Percentiles rank a stretch among this genome's conserved stretches.
phyloP scores from a whole-genome alignment of 2,329 filamentous ascomycete species.

The Teratosphaeria gauchensis region DNA sequence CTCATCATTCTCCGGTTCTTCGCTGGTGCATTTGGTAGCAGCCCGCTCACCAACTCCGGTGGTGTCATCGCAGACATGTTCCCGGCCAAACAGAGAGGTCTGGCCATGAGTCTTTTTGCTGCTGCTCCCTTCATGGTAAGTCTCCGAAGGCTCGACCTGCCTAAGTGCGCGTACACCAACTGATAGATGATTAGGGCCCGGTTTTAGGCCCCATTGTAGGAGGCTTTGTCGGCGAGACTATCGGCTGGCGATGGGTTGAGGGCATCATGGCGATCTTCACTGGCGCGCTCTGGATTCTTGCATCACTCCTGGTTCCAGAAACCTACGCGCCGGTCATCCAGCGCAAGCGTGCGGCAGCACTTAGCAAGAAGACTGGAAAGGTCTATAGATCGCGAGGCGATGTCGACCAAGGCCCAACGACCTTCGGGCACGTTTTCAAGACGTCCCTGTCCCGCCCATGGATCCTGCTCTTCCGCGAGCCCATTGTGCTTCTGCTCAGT shows the following conservation, averaged over 20 bases:
- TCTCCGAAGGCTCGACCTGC: too few relatives aligned
- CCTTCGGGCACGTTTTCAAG: slow-evolving; percentile 36
- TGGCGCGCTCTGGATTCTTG: slow-evolving; percentile 49
- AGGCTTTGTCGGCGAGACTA: slow-evolving; percentile 53
- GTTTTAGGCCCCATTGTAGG: slow-evolving; percentile 54
- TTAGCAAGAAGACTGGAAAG: slow-evolving; percentile 45
- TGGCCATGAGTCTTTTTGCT: slow-evolving; percentile 55
- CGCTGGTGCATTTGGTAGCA: slow-evolving; percentile 35
- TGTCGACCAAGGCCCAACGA: slow-evolving; percentile 28
- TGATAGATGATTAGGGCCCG: slow-evolving; percentile 31
- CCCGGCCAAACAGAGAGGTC: slow-evolving; percentile 29
- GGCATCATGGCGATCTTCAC: slow-evolving; percentile 55
- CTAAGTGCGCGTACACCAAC: too few relatives aligned
- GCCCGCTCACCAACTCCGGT: slow-evolving; percentile 36
- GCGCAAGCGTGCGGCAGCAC: slow-evolving; percentile 40
- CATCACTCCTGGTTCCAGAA: slow-evolving; percentile 45
- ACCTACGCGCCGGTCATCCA: slow-evolving; percentile 53
- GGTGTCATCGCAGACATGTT: slow-evolving; percentile 41
- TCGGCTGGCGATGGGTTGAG: slow-evolving; percentile 61
- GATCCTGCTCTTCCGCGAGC: slow-evolving; percentile 60
- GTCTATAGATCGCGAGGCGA: slow-evolving; percentile 43
- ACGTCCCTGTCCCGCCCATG: slow-evolving; percentile 55
- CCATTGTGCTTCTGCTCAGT: slow-evolving; percentile 55
- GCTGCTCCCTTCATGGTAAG: slow-evolving; percentile 53
- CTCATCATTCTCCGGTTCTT: slow-evolving; percentile 39